Conservation (phyloP, 1,139 yeast genomes). For the Diutina rugosa region DNA sequence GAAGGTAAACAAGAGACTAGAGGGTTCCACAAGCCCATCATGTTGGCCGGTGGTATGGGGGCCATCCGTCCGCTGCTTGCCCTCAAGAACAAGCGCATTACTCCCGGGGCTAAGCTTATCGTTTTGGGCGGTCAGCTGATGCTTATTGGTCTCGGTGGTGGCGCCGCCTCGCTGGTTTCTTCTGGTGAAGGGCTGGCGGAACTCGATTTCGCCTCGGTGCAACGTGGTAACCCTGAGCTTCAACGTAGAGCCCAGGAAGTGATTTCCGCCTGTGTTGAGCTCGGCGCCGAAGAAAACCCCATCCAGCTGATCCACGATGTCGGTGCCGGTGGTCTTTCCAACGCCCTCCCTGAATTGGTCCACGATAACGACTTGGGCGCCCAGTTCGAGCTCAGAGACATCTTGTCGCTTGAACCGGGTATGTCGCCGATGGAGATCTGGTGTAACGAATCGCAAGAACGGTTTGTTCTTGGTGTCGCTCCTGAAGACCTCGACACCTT, state of each 20-base stretch:
- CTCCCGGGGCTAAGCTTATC: slow-evolving; percentile 86
- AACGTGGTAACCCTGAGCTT: slow-evolving; percentile 98
- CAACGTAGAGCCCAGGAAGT: slow-evolving; percentile 99
- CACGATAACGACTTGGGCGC: slow-evolving; percentile 97
- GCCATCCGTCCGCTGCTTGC: slow-evolving; percentile 90
- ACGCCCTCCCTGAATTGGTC: slow-evolving; percentile 93
- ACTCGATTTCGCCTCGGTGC: slow-evolving; percentile 96
- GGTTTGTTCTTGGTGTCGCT: slow-evolving; percentile 89
- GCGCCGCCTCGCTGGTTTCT: slow-evolving; percentile 94
- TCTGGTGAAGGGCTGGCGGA: slow-evolving; percentile 95
- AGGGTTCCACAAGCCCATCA: slow-evolving; percentile 97
- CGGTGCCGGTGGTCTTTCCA: slow-evolving; percentile 98
- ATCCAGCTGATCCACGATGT: slow-evolving; percentile 96
- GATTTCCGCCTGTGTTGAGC: slow-evolving; percentile 82
- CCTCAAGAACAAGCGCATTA: slow-evolving; percentile 72
- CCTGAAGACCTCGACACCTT: slow-evolving; percentile 66
- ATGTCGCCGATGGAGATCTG: slow-evolving; percentile 99
- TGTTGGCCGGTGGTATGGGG: slow-evolving; percentile 99
- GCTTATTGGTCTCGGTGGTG: slow-evolving; percentile 99
- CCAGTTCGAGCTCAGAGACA: slow-evolving; percentile 77
- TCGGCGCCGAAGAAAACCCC: slow-evolving; percentile 63
- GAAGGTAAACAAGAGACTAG: slow-evolving; percentile 64
- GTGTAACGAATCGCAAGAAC: slow-evolving; percentile 99
- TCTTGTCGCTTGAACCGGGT: slow-evolving; percentile 87
- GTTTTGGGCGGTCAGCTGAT: slow-evolving; percentile 98